Evolutionary conservation across 768 basidiomycete genomes (phyloP).

Genomic region (Tricholoma matsutake): DNA sequence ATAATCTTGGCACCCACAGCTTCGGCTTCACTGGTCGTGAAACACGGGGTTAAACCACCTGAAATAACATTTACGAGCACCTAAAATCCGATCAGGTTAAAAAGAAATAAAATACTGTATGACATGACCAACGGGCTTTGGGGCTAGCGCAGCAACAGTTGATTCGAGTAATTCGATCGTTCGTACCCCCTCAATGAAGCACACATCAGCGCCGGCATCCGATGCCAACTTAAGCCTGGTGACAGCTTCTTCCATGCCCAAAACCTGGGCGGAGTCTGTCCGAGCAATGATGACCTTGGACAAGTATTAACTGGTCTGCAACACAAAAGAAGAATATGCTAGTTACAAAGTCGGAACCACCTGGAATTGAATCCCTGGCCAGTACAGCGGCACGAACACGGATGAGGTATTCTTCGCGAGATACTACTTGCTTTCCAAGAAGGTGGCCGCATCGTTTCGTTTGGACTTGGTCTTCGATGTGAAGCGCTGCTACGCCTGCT

Average conservation of each 20-base stretch:
- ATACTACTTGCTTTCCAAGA: constrained; percentile 79
- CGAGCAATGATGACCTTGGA: constrained; percentile 66
- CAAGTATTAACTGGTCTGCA: background rate
- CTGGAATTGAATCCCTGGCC: constrained; percentile 73
- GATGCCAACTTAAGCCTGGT: constrained; percentile 64
- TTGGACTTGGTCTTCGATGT: constrained; percentile 83
- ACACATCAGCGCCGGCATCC: constrained; percentile 74
- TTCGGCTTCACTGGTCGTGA: constrained; percentile 68
- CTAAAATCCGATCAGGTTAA: constrained; percentile 20
- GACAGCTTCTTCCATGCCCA: constrained; percentile 77
- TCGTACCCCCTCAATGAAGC: constrained; percentile 79
- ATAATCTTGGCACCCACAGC: constrained; percentile 72
- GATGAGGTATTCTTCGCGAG: constrained; percentile 69
- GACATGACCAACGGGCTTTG: constrained; percentile 53
- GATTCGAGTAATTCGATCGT: constrained; percentile 59
- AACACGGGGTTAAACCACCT: constrained; percentile 73
- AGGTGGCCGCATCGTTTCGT: constrained; percentile 81
- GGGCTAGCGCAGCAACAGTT: constrained; percentile 65
- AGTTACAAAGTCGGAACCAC: constrained; percentile 67
- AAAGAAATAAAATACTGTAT: background rate
- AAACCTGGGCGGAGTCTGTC: constrained; percentile 74
- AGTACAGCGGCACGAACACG: constrained; percentile 76
- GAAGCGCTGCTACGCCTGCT: constrained; percentile 70
- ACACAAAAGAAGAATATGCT: background rate
- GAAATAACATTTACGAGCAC: constrained; percentile 80